A percentile compares a stretch with the other conserved stretches of the same genome.
Evolutionary conservation across 164 flowering plant species (phyloP).

Genomic region (Liriodendron chinense): DNA sequence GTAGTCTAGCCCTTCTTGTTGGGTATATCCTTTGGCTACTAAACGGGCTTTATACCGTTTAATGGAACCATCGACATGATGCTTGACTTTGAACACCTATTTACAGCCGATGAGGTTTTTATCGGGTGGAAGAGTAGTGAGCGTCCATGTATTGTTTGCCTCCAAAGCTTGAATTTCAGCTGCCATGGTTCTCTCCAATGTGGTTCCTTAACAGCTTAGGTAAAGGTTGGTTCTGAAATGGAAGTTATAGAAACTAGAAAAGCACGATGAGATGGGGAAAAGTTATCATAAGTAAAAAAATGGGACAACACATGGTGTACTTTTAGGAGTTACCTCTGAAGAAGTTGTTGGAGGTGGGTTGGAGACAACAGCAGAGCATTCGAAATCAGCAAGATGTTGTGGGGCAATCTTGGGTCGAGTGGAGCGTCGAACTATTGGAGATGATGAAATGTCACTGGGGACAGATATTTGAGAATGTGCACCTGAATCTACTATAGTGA

Average conservation of each 20-base stretch:
- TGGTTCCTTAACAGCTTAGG: not conserved
- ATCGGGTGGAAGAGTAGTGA: not conserved
- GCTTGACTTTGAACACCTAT: no score
- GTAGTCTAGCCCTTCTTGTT: no score
- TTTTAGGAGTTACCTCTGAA: not conserved
- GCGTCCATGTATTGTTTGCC: no score
- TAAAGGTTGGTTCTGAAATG: not conserved
- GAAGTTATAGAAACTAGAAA: not conserved
- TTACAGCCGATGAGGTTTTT: no score
- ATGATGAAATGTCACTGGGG: not conserved
- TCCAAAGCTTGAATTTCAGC: not conserved
- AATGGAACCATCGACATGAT: constrained; percentile 3
- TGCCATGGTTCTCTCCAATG: constrained; percentile 3
- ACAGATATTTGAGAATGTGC: not conserved
- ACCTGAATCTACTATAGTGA: not conserved
- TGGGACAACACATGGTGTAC: not conserved
- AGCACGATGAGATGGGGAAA: no score
- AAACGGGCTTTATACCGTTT: not conserved
- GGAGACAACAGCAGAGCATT: not conserved
- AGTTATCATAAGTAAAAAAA: not conserved
- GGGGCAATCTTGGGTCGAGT: not conserved
- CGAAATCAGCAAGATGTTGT: not conserved
- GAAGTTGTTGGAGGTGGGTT: not conserved
- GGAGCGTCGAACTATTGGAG: not conserved
- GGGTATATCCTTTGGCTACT: no score